Base-by-base conservation (phyloP, 495 filamentous ascomycete genomes). In the Penicillium parvum region DNA sequence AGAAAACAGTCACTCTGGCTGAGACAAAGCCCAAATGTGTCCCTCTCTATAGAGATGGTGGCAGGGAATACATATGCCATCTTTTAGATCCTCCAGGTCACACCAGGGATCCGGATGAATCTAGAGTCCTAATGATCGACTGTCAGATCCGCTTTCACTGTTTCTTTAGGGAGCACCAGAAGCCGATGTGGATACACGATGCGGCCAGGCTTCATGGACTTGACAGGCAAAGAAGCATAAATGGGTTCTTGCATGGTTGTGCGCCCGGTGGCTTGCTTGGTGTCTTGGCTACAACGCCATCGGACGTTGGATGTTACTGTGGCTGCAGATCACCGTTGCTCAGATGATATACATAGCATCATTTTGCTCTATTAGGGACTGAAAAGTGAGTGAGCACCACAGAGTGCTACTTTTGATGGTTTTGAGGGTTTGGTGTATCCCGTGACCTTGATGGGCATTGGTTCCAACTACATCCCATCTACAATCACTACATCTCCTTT, bases 21-120 rank as follows among this genome's bases (percentile, higher is more conserved):
- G 50, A 53, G 41, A 53, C 50, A 53, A 22, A n/a, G 38, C 32
- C 44, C 22, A 32, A 29, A n/a, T n/a, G n/a, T 25, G 12, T 35
- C 20, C 27, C 32, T 11, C 50, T n/a, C n/a, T n/a, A n/a, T n/a
- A n/a, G n/a, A 41, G 45, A 40, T 45, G 41, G 45, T 41, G 40
- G 37, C 50, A 53, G 45, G 50, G 28, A 45, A 15, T 41, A 25
- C 28, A 27, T 32, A 29, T 35, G 11, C n/a, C n/a, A n/a, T n/a
- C n/a, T 11, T 44, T 40, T 42, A 53, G 16, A 49, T 53, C 36
- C 30, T 32, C 22, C 14, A 32, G 29, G 36, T 53, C 32, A 45
- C 37, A 48, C 43, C 39, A 43, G 26, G 37, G 42, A 36, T 33
- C 26, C 28, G 35, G 36, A 39, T 18, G 15, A 26, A 35, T 16